Evolutionary conservation across 331 rosid species (phyloP).

Genomic region (Quercus lobata): DNA sequence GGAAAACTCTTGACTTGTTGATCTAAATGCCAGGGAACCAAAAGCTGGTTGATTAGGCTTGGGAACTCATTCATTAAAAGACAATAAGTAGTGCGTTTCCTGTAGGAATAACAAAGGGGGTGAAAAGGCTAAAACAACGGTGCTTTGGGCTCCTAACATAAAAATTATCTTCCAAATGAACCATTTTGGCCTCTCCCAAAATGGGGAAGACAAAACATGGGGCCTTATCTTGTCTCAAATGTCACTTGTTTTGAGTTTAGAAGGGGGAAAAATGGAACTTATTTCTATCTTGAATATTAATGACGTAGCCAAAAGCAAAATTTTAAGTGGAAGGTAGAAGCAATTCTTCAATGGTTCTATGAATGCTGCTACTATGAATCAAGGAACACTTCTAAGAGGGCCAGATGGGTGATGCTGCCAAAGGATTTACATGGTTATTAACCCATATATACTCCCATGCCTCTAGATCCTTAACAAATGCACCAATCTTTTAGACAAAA

Average conservation of each 20-base stretch:
- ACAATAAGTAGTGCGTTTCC: not conserved
- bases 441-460: not conserved
- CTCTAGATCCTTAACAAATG: not conserved
- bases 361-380: constrained; percentile 4
- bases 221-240: not conserved
- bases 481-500: not conserved
- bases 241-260: not conserved
- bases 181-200: not conserved
- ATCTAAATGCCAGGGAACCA: not conserved
- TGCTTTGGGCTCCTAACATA: not conserved
- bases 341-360: not conserved
- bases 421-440: not conserved
- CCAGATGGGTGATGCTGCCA: not conserved
- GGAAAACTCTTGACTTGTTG: not conserved
- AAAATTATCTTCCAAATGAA: no score
- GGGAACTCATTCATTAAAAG: not conserved
- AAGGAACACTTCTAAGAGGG: not conserved
- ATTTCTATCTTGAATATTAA: not conserved
- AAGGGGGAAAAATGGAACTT: not conserved
- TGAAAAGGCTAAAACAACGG: not conserved
- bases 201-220: not conserved
- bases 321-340: not conserved
- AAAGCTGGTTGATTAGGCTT: not conserved
- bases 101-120: not conserved
- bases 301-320: not conserved